phyloP scores from a whole-genome alignment of 768 basidiomycete species.

The Mycena albidolilacea region DNA sequence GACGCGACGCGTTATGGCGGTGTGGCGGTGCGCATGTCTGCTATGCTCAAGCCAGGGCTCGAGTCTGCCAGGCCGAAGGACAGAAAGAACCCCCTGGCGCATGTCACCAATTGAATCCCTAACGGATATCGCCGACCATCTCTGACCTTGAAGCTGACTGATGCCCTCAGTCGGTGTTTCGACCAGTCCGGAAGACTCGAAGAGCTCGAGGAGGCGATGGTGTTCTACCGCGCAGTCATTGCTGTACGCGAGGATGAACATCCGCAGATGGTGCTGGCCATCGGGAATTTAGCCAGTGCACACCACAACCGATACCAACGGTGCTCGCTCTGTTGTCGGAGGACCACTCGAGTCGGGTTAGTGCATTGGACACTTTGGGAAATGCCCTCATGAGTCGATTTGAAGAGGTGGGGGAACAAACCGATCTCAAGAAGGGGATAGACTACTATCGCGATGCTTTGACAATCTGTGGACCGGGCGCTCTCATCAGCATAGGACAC shows the following conservation, averaged over 20 bases:
- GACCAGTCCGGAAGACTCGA: background rate
- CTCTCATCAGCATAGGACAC: background rate
- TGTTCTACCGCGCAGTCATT: no score
- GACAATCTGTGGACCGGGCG: background rate
- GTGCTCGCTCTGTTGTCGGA: background rate
- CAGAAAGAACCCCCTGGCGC: no score
- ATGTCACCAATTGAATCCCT: background rate
- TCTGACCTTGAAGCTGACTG: slow-evolving; percentile 1
- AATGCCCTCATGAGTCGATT: slow-evolving; percentile 12
- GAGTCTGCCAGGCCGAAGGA: no score
- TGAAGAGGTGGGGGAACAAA: background rate
- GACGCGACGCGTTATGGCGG: no score
- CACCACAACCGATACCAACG: slow-evolving; percentile 16
- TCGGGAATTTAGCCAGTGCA: slow-evolving; percentile 12
- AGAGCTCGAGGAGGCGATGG: no score
- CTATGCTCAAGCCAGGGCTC: no score
- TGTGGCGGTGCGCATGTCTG: no score
- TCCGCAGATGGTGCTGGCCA: slow-evolving; percentile 1
- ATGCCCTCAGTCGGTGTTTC: background rate
- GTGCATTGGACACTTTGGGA: slow-evolving; percentile 2
- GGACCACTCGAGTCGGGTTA: background rate
- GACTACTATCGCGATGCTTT: slow-evolving; percentile 6
- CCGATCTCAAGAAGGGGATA: slow-evolving; percentile 4
- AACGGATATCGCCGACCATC: slow-evolving; percentile 4
- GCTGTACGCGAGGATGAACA: background rate